Evolutionary conservation across 1,284 basidiomycete species (phyloP).

Genomic region (Rhodotorula sp.): DNA sequence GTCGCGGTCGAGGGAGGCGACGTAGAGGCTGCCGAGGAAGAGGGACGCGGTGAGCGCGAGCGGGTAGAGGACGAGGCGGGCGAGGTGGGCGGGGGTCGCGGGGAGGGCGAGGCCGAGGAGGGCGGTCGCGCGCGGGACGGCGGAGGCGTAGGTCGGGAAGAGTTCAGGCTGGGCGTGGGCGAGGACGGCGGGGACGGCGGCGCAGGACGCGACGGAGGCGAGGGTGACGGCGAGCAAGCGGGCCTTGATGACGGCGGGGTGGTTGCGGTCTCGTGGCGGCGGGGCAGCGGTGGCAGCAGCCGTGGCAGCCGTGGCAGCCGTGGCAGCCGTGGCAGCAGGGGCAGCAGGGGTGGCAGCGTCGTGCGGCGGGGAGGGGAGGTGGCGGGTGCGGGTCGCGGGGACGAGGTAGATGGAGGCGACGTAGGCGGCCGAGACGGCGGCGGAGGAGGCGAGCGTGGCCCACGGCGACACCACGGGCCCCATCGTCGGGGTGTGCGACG

Average conservation of each 20-base stretch:
- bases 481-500: too few relatives aligned
- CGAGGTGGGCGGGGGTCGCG: slow-evolving; percentile 12
- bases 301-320: too few relatives aligned
- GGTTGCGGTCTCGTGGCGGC: slow-evolving; percentile 62
- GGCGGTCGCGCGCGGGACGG: slow-evolving; percentile 40
- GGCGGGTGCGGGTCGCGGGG: slow-evolving; percentile 20
- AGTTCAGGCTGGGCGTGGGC: not conserved
- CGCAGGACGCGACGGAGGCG: slow-evolving; percentile 59
- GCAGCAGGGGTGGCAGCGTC: slow-evolving; percentile 2
- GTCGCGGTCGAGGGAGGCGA: slow-evolving; percentile 56
- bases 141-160: not conserved
- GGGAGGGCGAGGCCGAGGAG: slow-evolving; percentile 44
- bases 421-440: slow-evolving; percentile 27
- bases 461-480: slow-evolving; percentile 6
- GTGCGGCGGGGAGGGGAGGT: not conserved
- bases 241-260: slow-evolving; percentile 68
- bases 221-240: slow-evolving; percentile 61
- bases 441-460: slow-evolving; percentile 14
- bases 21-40: slow-evolving; percentile 80
- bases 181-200: slow-evolving; percentile 38
- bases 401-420: slow-evolving; percentile 33
- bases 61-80: slow-evolving; percentile 25
- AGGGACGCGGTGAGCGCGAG: slow-evolving; percentile 64
- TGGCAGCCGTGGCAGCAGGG: too few relatives aligned
- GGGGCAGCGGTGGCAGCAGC: too few relatives aligned